These are phyloP conservation scores for Ajuga reptans DNA, from an alignment of 305 asterid genomes.

Conservation along the genomic window DNA sequence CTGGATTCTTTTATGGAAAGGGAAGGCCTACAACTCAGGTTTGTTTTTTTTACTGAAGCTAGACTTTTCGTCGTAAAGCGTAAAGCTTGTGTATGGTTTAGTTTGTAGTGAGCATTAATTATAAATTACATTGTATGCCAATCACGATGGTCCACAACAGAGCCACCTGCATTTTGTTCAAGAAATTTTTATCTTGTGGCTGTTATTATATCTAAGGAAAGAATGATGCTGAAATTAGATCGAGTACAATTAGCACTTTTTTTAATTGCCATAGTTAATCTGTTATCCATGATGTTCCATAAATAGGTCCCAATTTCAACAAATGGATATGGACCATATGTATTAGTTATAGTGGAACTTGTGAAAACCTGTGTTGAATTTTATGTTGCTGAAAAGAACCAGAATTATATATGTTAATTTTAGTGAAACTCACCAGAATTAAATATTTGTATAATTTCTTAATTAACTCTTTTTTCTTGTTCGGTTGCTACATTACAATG, in stretches of 20 bases:
- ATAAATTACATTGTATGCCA: not conserved
- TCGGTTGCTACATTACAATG: not conserved
- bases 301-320: not conserved
- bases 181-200: not conserved
- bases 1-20: slow-evolving; percentile 81
- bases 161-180: not conserved
- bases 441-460: not conserved
- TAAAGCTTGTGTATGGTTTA: not conserved
- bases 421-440: not conserved
- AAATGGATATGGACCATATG: not conserved
- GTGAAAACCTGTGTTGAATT: not conserved
- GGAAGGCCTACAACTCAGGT: slow-evolving; percentile 88
- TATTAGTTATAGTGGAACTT: not conserved
- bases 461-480: not conserved
- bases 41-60: slow-evolving; percentile 6
- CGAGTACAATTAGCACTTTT: no score
- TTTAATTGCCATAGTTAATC: no score
- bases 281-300: not conserved
- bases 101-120: not conserved
- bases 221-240: no score
- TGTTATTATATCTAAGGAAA: not conserved
- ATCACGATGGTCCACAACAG: not conserved
- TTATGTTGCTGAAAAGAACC: not conserved
- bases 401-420: not conserved
- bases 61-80: not conserved